Evolutionary conservation across 2,329 filamentous ascomycete species (phyloP).

Genomic region (Paecilomyces fulvus): DNA sequence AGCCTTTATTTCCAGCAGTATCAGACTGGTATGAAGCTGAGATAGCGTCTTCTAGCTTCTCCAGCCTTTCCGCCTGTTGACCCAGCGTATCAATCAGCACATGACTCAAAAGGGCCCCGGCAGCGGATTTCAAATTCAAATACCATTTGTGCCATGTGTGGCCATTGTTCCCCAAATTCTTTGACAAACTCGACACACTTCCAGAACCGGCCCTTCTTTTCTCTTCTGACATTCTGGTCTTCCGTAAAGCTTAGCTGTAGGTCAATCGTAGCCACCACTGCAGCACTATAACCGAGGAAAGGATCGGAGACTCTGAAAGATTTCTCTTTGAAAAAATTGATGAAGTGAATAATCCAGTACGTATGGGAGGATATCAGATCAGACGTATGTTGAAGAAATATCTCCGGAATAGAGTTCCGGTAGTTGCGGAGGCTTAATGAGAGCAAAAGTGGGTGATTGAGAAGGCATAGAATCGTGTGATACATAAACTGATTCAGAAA

Average conservation of each 20-base stretch:
- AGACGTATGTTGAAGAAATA: conserved; percentile 47
- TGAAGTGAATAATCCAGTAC: conserved; percentile 46
- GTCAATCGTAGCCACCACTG: conserved; percentile 47
- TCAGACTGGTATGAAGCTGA: conserved; percentile 35
- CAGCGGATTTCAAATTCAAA: conserved; percentile 1
- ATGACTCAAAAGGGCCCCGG: not conserved
- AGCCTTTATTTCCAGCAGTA: conserved; percentile 24
- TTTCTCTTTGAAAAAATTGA: conserved; percentile 40
- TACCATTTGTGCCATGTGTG: conserved; percentile 38
- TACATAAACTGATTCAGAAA: conserved; percentile 46
- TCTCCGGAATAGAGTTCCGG: conserved; percentile 44
- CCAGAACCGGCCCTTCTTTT: conserved; percentile 37
- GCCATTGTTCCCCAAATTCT: conserved; percentile 35
- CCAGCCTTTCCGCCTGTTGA: conserved; percentile 35
- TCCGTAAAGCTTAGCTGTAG: conserved; percentile 47
- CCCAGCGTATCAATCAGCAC: not conserved
- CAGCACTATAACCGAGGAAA: conserved; percentile 42
- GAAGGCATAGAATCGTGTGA: conserved; percentile 44
- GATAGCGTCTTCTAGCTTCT: conserved; percentile 36
- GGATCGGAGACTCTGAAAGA: conserved; percentile 41
- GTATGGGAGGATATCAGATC: conserved; percentile 45
- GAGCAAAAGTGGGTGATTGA: conserved; percentile 48
- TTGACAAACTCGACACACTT: conserved; percentile 40
- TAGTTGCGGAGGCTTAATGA: conserved; percentile 47
- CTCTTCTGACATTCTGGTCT: conserved; percentile 26